Evolutionary conservation across 768 basidiomycete species (phyloP), one percentile per base, ranked within the genome.

Genomic region (Kwoniella mangroviensis): DNA sequence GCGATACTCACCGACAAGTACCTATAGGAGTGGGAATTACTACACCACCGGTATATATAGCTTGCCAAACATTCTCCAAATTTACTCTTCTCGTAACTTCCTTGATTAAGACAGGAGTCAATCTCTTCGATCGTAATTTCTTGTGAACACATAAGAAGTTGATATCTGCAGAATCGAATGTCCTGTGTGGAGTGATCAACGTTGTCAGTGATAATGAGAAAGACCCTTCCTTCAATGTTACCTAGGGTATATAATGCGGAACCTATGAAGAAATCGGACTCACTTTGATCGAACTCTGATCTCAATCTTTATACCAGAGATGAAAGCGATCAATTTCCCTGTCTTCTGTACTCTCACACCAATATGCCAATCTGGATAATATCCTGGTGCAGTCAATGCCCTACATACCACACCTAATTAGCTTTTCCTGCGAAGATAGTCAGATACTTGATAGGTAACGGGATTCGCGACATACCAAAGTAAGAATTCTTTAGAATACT

Each of bases 121-220:
- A 86, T 51, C 97, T 91, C 82, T 98, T 98, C 0, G 93, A 92
- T 19, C 97, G 91, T 43, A 98, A 85, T 83, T 97, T 98, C 86
- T 99, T 99, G 87, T 97, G 95, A 1, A 98, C 90, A 77, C 94
- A 96, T 60, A 99, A 90, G 84, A 92, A 98, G 83, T 98, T 99
- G 85, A 99, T 95, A 84, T 98, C 97, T 81, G 90, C 90, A 52
- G 89, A 88, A 34, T 83, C 85, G 79, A 98, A 87, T 5, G 86
- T 84, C 56, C 92, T 94, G 55, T n/a, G 24, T 3, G 11, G 17
- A 19, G 34, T 34, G 34, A 34, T 34, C 34, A 34, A 34, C 34
- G 34, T 34, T 34, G 17, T 22, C 41, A 13, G n/a, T 41, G n/a
- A 60, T 53, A 24, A 41, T 12, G 21, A 22, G 24, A 28, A n/a